Evolutionary conservation across 176 grass and related monocot species (phyloP), one percentile per base, ranked within the genome.

Genomic region (Echinochloa phyllopogon): DNA sequence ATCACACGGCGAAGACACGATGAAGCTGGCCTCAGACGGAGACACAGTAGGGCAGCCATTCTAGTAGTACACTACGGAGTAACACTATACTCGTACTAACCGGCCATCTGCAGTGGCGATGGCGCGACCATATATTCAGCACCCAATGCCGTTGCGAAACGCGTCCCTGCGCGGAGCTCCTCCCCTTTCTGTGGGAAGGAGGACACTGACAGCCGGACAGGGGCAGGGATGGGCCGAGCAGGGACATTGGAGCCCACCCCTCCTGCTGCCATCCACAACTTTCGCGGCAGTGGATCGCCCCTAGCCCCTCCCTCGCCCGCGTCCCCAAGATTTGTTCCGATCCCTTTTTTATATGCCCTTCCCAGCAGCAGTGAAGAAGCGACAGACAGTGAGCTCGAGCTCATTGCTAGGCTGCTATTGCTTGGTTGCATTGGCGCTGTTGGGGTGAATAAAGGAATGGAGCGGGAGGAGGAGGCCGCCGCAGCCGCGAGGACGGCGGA

Each of bases 241-340:
- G 1, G 75, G 40, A 44, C 40, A 43, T n/a, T 48, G 58, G 76
- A 79, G 76, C 42, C 59, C 69, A 72, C 67, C 40, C 40, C 58
- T 47, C 14, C 58, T 48, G 9, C 41, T 65, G 43, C 60, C 76
- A 1, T 50, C 76, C 76, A 65, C 76, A 65, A 21, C 76, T 79
- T 65, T 37, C 59, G 43, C 16, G 7, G 42, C 42, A 49, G 15
- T 79, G 16, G 59, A 57, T 63, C 60, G 29, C 29, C 48, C 6
- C 63, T 66, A 36, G 64, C 42, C 10, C 8, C 38, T 43, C 39
- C 39, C 41, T 27, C 20, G 2, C 57, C 42, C 6, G 8, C 42
- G 16, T 16, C 13, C 17, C 10, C 41, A 48, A 48, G 69, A 72
- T 72, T 72, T 45, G n/a, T 48, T 27, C 38, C 37, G 23, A 29